Base-by-base conservation (phyloP, 1,284 basidiomycete genomes). In the Stygiomarasmius scandens region DNA sequence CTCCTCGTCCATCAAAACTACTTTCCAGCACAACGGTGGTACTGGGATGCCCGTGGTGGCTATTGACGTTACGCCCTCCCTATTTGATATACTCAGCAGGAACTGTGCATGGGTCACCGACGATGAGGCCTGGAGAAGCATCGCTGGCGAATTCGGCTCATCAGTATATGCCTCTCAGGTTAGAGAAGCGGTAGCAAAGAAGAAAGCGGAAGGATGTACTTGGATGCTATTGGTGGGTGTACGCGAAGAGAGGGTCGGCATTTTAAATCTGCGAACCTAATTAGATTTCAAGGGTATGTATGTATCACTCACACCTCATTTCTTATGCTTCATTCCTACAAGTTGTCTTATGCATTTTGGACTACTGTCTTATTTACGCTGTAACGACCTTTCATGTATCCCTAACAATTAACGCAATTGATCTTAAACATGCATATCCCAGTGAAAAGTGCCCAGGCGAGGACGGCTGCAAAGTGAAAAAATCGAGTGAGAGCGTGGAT, bases 151-250 rank as follows among this genome's bases (percentile, higher is more conserved):
- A 14, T 86, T 90, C 66, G 82, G 85, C 0, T 74, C 79, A 54
- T 73, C 80, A 6, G 77, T 78, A 2, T 89, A 90, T 66, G 84
- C 85, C 0, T 69, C 79, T 44, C 85, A 89, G 61, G 72, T 92
- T 10, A 79, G 87, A 19, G 90, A 92, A 36, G 81, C 86, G 1
- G 79, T 84, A 2, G 69, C 74, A 23, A 85, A 80, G 64, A 79
- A 81, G 49, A 89, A 84, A 65, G 70, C 72, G 2, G 89, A 91
- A 58, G 86, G 87, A 9, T 78, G 83, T 58, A 69, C 74, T 6
- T 89, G 86, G 66, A 64, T 92, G 12, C 69, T 92, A 19, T 68
- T 92, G 51, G 89, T 87, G 67, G 81, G 85, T 45, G 83, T 89
- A 14, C 78, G 83, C 52, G 89, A 92, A 60, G 90, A 92, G 61